Base-by-base conservation (phyloP, 805 yeast genomes). In the Yarrowia hollandica region DNA sequence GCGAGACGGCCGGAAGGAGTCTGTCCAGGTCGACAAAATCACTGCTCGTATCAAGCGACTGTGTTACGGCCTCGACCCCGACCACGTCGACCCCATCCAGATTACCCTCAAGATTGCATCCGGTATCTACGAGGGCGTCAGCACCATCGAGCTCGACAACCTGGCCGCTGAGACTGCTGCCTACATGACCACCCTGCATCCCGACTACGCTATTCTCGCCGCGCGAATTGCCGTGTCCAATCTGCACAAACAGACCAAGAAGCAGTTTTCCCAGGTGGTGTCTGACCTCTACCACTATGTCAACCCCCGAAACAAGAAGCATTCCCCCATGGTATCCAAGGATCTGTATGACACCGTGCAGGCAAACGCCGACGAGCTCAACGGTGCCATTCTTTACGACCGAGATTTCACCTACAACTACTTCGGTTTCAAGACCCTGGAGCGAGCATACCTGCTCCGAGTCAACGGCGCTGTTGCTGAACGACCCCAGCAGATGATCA, bases 131-230 rank as follows among this genome's bases (percentile, higher is more conserved):
- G 95, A 90, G 69, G 98, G 98, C 68, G 99, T 94, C 57, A 90
- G 92, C 68, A 94, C 98, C 59, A 81, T 86, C 62, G 97, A 94
- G 72, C 76, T 87, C 62, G 90, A 84, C 66, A 83, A 84, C 67
- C 73, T 86, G 44, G 91, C 98, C 50, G 97, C 98, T 41, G 99
- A 94, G 75, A 90, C 97, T 33, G 96, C 97, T 60, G 98, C 98
- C 39, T 88, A 86, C 70, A 89, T 94, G 97, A 90, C 97, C 61
- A 92, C 98, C 11, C 82, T 88, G 63, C 98, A 92, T 73, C 98
- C 98, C n/a, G 98, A 94, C 75, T 91, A 92, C 68, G 97, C 97
- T 23, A 83, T 85, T 39, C 79, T 90, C 67, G 97, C 97, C 59
- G 97, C 98, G 31, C 85, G 99, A 76, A 86, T 92, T 62, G 97